Percentiles rank a stretch among this genome's conserved stretches.
Evolutionary conservation across 2,329 filamentous ascomycete genomes (phyloP).

Genomic region (Neobulgaria alba): DNA sequence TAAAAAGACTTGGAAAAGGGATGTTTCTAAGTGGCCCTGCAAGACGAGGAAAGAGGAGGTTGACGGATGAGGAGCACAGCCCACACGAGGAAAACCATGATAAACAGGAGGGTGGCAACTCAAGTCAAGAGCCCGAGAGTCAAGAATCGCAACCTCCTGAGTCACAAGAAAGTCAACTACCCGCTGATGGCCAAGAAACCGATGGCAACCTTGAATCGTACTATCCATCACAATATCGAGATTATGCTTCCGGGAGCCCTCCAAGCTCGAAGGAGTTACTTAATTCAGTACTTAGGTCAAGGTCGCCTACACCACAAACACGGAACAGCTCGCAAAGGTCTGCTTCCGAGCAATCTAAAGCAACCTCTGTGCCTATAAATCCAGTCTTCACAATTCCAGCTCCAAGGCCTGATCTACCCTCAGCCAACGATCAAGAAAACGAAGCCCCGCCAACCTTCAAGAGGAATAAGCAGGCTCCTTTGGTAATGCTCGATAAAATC

Average conservation of each 20-base stretch:
- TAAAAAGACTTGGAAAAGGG: slow-evolving; percentile 71
- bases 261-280: slow-evolving; percentile 35
- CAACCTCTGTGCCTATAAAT: slow-evolving; percentile 34
- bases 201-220: slow-evolving; percentile 30
- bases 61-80: slow-evolving; percentile 38
- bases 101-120: slow-evolving; percentile 24
- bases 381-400: slow-evolving; percentile 51
- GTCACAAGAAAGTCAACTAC: slow-evolving; percentile 22
- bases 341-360: slow-evolving; percentile 33
- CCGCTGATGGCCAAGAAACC: slow-evolving; percentile 17
- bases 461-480: slow-evolving; percentile 29
- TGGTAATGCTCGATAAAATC: slow-evolving; percentile 23
- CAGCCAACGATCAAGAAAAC: slow-evolving; percentile 76
- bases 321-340: slow-evolving; percentile 21
- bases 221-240: slow-evolving; percentile 20
- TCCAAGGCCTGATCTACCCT: slow-evolving; percentile 48
- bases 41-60: slow-evolving; percentile 59
- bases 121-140: slow-evolving; percentile 25
- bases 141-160: slow-evolving; percentile 15
- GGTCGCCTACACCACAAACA: slow-evolving; percentile 25
- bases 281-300: slow-evolving; percentile 22
- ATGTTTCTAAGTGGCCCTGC: slow-evolving; percentile 75
- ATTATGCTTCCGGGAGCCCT: slow-evolving; percentile 47
- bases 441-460: slow-evolving; percentile 64
- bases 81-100: slow-evolving; percentile 25